A percentile compares a stretch with the other conserved stretches of the same genome.
Conservation (phyloP, 2,329 filamentous ascomycete genomes). For the Monosporascus sp. region DNA sequence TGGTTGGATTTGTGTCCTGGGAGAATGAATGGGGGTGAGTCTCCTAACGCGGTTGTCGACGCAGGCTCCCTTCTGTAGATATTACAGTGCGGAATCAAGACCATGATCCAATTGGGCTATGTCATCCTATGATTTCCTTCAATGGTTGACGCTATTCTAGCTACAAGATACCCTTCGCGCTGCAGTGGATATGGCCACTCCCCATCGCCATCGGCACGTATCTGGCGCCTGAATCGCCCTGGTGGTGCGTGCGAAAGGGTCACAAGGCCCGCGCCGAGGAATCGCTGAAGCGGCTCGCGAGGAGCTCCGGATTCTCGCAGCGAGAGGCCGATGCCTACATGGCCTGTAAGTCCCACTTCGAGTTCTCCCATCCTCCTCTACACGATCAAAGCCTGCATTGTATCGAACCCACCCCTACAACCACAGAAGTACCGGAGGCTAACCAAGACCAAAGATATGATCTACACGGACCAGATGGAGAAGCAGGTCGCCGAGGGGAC, state of each 20-base stretch:
- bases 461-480: constrained; percentile 37
- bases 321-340: constrained; percentile 23
- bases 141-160: constrained; percentile 3
- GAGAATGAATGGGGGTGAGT: constrained; percentile 25
- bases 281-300: constrained; percentile 22
- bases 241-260: constrained; percentile 23
- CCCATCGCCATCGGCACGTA: constrained; percentile 23
- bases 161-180: constrained; percentile 25
- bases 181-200: constrained; percentile 26
- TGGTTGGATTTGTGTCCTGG: constrained; percentile 18
- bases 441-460: constrained; percentile 29
- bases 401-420: background rate
- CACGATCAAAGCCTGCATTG: too few relatives aligned
- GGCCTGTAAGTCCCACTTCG: constrained; percentile 15
- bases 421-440: background rate
- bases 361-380: background rate
- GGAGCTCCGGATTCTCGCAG: constrained; percentile 23
- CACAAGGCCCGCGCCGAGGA: constrained; percentile 15
- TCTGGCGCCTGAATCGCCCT: constrained; percentile 24
- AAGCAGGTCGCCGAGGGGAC: constrained; percentile 29
- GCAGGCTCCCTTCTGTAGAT: background rate
- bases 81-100: background rate
- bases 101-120: too few relatives aligned
- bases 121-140: too few relatives aligned
- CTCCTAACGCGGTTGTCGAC: background rate